Evolutionary conservation across 192 early-diverging fungal species (phyloP), one percentile per base, ranked within the genome.

Genomic region (Podila epicladia): DNA sequence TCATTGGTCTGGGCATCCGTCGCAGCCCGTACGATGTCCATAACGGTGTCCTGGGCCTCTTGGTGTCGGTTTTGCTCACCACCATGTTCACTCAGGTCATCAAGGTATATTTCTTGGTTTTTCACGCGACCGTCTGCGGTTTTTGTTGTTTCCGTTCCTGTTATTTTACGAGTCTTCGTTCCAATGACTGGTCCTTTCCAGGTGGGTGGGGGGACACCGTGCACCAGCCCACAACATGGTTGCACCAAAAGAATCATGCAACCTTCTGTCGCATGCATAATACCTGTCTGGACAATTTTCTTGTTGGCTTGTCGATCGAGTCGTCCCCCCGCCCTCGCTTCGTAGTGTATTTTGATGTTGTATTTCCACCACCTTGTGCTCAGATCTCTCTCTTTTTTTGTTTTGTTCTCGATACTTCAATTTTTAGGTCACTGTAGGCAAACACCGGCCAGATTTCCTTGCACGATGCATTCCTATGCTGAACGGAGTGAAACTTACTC

Each of bases 391-490:
- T 37, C 11, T 50, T 82, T 89, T 32, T 58, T 89, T 38, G 70
- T 67, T 24, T 61, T 17, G 84, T 45, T 15, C 8, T 45, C 41
- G 41, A 45, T 45, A 17, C 15, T 1, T 45, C 2, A 45, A 11
- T 45, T 15, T 45, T 45, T 64, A 85, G 82, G 80, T 79, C 49
- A 82, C 85, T 19, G 69, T 78, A 0, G 87, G 87, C 17, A 63
- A 82, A 31, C 85, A 84, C 53, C 62, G 87, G 24, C 87, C 87
- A 22, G 85, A 88, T 55, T 78, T 88, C 29, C 45, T 88, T 28
- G 70, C 68, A 15, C 69, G 79, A 26, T 88, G 87, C 72, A 48
- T 72, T 15, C 87, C 87, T 15, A 58, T 45, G 26, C 13, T 29
- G 11, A 72, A 82, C 9, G 65, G 65, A 1, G 51, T 45, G 9